A percentile compares a stretch with the other conserved stretches of the same genome.
These are phyloP conservation scores for Albugo candida DNA, from an alignment of 352 stramenopile species.

Conservation along the genomic window DNA sequence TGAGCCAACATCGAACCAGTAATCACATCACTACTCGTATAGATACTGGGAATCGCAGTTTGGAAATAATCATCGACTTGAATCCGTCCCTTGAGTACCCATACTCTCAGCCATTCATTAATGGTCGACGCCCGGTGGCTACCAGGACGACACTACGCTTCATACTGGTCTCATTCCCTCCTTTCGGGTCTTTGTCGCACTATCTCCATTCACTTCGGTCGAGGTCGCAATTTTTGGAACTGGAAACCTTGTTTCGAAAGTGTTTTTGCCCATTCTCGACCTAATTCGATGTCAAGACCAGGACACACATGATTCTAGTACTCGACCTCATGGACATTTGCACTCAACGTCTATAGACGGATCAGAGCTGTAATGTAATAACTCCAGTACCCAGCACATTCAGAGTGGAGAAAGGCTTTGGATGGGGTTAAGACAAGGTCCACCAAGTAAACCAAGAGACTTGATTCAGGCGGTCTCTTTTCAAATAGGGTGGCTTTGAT, in stretches of 20 bases:
- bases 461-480: conserved; percentile 95
- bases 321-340: conserved; percentile 95
- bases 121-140: conserved; percentile 86
- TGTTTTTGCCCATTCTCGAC: conserved; percentile 92
- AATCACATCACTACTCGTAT: conserved; percentile 95
- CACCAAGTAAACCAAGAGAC: conserved; percentile 87
- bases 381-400: conserved; percentile 94
- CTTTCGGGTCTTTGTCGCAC: conserved; percentile 79
- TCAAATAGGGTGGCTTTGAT: conserved; percentile 97
- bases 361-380: conserved; percentile 97
- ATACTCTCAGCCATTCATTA: conserved; percentile 90
- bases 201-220: conserved; percentile 81
- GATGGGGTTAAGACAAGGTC: conserved; percentile 97
- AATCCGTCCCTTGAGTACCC: conserved; percentile 92
- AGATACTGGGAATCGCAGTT: conserved; percentile 88
- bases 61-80: conserved; percentile 94
- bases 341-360: conserved; percentile 92
- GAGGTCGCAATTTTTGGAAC: conserved; percentile 92
- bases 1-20: conserved; percentile 97
- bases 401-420: conserved; percentile 91
- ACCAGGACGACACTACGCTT: conserved; percentile 69
- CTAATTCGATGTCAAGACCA: conserved; percentile 87
- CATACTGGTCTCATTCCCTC: conserved; percentile 29
- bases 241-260: conserved; percentile 98
- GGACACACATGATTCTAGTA: conserved; percentile 91